phyloP scores from a whole-genome alignment of 2,329 filamentous ascomycete genomes.

The Juglanconis sp. region DNA sequence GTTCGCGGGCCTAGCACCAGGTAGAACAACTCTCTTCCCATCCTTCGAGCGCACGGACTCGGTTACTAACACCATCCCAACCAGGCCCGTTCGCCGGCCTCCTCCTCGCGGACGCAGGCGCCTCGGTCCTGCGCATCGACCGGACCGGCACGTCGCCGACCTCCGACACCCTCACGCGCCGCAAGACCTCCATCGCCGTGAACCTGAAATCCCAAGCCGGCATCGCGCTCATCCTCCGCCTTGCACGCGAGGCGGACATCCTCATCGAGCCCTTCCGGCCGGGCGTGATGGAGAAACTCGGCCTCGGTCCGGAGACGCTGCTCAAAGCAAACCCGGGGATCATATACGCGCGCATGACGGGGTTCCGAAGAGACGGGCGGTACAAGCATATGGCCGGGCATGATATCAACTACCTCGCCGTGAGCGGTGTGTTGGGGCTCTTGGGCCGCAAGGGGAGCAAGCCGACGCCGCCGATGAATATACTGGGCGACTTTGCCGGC shows the following conservation, averaged over 20 bases:
- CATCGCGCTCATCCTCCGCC: conserved; percentile 60
- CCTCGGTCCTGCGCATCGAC: conserved; percentile 83
- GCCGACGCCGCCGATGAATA: conserved; percentile 77
- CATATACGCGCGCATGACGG: conserved; percentile 82
- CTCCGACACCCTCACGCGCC: conserved; percentile 71
- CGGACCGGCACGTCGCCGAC: conserved; percentile 50
- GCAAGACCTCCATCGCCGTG: conserved; percentile 76
- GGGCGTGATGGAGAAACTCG: conserved; percentile 81
- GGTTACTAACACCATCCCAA: conserved; percentile 31
- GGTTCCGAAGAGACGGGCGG: conserved; percentile 81
- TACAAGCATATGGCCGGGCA: conserved; percentile 89
- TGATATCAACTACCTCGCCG: conserved; percentile 94
- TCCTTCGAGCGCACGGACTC: not conserved
- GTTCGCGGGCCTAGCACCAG: conserved; percentile 61
- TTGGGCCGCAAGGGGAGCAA: conserved; percentile 67
- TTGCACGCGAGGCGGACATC: conserved; percentile 66
- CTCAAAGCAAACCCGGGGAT: conserved; percentile 66
- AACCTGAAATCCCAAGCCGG: conserved; percentile 71
- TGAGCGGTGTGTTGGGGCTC: conserved; percentile 74
- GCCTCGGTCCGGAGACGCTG: conserved; percentile 69
- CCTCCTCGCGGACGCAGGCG: conserved; percentile 85
- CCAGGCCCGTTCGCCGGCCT: conserved; percentile 80
- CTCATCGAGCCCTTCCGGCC: conserved; percentile 93
- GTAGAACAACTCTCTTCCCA: conserved; percentile 31
- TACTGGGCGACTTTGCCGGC: conserved; percentile 88